Base-by-base conservation (phyloP, 2,329 filamentous ascomycete genomes). In the Zelopaecilomyces penicillatus region DNA sequence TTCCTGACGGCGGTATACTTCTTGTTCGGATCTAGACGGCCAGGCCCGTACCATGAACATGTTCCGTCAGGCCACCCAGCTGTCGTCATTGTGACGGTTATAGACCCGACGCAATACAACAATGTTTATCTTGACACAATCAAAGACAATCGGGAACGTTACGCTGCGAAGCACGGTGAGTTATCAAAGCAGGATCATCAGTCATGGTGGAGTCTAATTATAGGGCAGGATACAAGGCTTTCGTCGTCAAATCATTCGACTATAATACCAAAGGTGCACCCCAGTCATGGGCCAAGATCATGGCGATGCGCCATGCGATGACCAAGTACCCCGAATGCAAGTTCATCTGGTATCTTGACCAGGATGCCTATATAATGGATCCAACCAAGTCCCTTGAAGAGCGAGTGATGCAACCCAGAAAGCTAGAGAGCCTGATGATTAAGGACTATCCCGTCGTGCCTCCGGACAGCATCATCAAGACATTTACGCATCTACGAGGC, bases 381-480 rank as follows among this genome's bases (percentile, higher is more conserved):
- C 83, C 86, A 5, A 67, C 72, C 31, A 67, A 84, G 43, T 76
- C 78, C 10, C 67, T 97, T 31, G 80, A 88, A 52, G 72, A 78
- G 2, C 78, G 87, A 55, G 66, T 98, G 34, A 79, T 94, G 63
- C 70, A 79, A 8, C 67, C 80, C 8, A 69, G 70, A 42, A 78
- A 73, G 45, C 73, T 98, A 39, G 85, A 94, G 57, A 73, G 71
- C 26, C 63, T 86, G 45, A 96, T 97, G 87, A 78, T 93, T 55
- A 85, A 82, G 61, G 86, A 95, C 63, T 75, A 82, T 43, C 80
- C 93, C 5, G 81, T 98, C 41, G 91, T 97, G 6, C 93, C 91
- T 2, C 93, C 94, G 0, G 88, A 96, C 66, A 95, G 88, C 67
- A 90, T 98, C 56, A 97, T 98, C 68, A 91, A 87, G 71, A 97